Percentiles rank a stretch among this genome's conserved stretches.
Conservation (phyloP, 2,329 filamentous ascomycete genomes). For the Cryoendolithus antarcticus region DNA sequence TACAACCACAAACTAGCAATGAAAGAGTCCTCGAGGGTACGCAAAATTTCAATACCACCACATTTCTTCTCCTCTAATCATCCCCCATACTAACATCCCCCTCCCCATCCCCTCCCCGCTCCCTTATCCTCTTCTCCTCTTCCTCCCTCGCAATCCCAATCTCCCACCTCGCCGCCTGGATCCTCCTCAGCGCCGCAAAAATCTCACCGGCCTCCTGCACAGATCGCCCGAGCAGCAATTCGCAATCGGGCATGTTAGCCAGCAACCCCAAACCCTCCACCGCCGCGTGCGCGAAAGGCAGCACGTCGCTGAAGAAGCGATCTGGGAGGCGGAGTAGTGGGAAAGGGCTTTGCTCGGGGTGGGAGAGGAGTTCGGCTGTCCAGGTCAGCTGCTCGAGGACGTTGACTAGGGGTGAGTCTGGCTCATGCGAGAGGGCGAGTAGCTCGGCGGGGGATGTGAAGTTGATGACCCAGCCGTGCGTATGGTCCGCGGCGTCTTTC, state of each 20-base stretch:
- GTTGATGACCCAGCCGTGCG: not conserved
- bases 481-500: not conserved
- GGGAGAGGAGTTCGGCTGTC: constrained; percentile 1
- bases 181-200: not conserved
- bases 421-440: not conserved
- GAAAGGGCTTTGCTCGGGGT: not conserved
- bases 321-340: not conserved
- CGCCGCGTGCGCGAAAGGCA: not conserved
- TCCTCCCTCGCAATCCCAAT: no score
- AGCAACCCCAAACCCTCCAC: not conserved
- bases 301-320: constrained; percentile 1
- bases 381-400: not conserved
- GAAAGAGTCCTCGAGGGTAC: no score
- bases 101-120: no score
- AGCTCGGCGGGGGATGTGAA: not conserved
- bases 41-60: no score
- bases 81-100: no score
- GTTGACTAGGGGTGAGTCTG: not conserved
- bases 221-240: not conserved
- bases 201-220: not conserved
- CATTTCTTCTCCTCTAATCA: no score
- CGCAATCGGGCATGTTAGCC: not conserved
- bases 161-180: not conserved
- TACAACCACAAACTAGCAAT: no score
- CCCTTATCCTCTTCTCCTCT: no score